Evolutionary conservation across 148 eudicot species (phyloP), one percentile per base, ranked within the genome.

Genomic region (Arbutus unedo): DNA sequence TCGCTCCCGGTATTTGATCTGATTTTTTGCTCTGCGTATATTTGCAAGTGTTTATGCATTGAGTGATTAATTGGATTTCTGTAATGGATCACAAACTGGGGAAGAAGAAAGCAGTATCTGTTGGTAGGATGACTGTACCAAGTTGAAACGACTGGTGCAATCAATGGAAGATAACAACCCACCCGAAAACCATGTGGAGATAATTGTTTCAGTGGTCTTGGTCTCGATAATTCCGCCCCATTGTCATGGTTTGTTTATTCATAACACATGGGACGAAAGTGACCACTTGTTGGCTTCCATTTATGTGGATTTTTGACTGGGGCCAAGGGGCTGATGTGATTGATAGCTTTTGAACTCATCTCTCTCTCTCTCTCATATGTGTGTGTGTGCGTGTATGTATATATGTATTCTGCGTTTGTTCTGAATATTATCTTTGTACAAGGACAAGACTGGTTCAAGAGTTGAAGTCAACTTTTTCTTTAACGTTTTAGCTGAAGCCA

Each of bases 251-350:
- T 31, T 77, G 18, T 38, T 54, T 54, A 38, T 38, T 5, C 21
- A 38, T 77, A 14, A 53, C 64, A 16, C 11, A 49, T 77, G 47
- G 8, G 47, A 8, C 79, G 54, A 54, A 77, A 77, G 76, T 43
- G 76, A 48, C 77, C 31, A 74, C 77, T 74, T 74, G 77, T 47
- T 74, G 53, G 77, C 51, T 4, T 72, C 8, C 74, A 68, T 43
- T 15, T 70, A 41, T 43, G 48, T 5, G 19, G 19, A 68, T 68
- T n/a, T 15, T 68, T 15, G 3, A 45, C 6, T 68, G 74, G n/a
- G n/a, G 74, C 70, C 47, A 68, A 31, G 25, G 18, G 45, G 18
- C 73, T 67, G 73, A 67, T 31, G 9, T 67, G 73, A 67, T 38
- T 43, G 74, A 14, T 71, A 5, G 7, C 11, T 44, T 18, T 6